Base-by-base conservation (phyloP, 2,329 filamentous ascomycete species). In the Fusarium nelsonii region DNA sequence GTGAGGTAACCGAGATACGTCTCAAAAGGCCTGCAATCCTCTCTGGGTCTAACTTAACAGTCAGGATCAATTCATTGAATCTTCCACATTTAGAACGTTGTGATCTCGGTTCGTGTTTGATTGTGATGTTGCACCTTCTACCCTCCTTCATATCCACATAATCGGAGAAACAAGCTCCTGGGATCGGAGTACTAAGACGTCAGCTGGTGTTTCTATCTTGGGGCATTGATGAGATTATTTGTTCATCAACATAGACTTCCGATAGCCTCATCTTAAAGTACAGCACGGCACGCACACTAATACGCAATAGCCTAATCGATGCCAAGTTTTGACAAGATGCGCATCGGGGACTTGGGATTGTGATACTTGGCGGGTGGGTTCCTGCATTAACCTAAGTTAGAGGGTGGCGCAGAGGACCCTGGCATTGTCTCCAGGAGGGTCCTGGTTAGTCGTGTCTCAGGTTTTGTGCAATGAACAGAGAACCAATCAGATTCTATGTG, bases 301-400 rank as follows among this genome's bases (percentile, higher is more conserved):
- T 34, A 49, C 41, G 46, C 53, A 51, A 48, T 65, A 65, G 58
- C 33, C 33, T 44, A 46, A 49, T 61, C 37, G 53, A 68, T 68
- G 63, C 67, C 58, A 70, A 68, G 68, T 70, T 61, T 67, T 26
- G 45, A 49, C 40, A 53, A 53, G 60, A 54, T 39, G 41, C 56
- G 61, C 46, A 61, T 56, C 34, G 54, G 63, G 32, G 50, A 40
- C 39, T 41, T 37, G 12, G 14, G 43, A 58, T 44, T 39, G 36
- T 37, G 34, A 50, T 59, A 33, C 33, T 30, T 40, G 12, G 33
- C 33, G n/a, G 40, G 65, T 70, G 62, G 70, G 73, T 75, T 75
- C 73, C 73, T 75, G 73, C 73, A 75, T 75, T 70, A 55, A 45
- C 36, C 34, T 18, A 51, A 40, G 34, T 20, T 40, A 63, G 64